Percentiles rank a stretch among this genome's conserved stretches.
phyloP scores from a whole-genome alignment of 495 filamentous ascomycete species.

The Pseudotulostoma volvatum region DNA sequence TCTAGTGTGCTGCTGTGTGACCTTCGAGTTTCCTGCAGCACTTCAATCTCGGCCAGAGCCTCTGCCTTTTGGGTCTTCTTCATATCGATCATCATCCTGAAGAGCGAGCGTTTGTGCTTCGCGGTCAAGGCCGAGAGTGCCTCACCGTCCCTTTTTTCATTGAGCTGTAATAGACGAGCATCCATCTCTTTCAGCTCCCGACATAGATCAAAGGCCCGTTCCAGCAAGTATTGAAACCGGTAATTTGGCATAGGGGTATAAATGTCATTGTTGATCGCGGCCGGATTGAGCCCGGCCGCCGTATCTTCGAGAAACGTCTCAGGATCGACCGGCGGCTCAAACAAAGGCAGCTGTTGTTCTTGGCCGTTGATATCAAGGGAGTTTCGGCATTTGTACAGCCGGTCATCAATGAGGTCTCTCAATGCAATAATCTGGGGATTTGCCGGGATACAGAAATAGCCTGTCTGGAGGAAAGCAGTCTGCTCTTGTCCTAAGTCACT shows the following conservation, averaged over 20 bases:
- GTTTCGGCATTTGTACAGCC: conserved; percentile 21
- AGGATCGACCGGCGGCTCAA: conserved; percentile 17
- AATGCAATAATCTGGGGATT: conserved; percentile 10
- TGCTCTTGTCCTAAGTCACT: not conserved
- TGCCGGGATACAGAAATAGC: conserved; percentile 17
- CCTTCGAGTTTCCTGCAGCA: conserved; percentile 5
- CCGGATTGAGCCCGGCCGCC: conserved; percentile 6
- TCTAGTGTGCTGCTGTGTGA: conserved; percentile 2
- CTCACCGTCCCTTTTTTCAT: conserved; percentile 13
- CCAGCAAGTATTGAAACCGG: conserved; percentile 15
- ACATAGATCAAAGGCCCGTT: conserved; percentile 16
- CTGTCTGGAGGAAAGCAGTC: no score
- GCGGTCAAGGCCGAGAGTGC: conserved; percentile 7
- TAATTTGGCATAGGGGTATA: conserved; percentile 18
- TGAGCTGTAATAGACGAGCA: conserved; percentile 4
- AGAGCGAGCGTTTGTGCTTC: not conserved
- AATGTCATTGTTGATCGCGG: conserved; percentile 8
- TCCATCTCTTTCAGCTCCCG: conserved; percentile 12
- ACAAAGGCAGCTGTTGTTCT: conserved; percentile 9
- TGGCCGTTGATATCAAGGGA: conserved; percentile 18
- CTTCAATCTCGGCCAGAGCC: conserved; percentile 5
- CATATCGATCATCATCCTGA: conserved; percentile 17
- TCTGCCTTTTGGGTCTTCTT: conserved; percentile 6
- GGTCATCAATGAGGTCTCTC: conserved; percentile 13
- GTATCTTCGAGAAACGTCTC: no score